Evolutionary conservation across 2,329 filamentous ascomycete species (phyloP).

Genomic region (Trichoderma asperellum): DNA sequence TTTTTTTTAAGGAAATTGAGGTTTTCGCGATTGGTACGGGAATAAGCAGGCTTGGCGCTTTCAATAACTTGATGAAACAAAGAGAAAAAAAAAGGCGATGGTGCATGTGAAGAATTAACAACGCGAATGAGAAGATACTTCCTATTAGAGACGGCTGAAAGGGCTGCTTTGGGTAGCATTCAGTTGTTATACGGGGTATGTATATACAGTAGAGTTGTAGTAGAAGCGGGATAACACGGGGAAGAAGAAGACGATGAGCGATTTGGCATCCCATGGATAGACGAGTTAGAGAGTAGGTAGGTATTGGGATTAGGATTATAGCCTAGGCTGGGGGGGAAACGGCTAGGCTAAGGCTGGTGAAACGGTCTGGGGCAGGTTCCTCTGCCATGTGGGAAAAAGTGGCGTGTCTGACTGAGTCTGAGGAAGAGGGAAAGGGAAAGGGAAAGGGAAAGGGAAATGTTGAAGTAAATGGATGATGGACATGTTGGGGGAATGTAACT

Average conservation of each 20-base stretch:
- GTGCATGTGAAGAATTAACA: not conserved
- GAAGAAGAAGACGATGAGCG: slow-evolving; percentile 6
- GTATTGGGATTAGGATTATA: not conserved
- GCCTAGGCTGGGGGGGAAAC: not conserved
- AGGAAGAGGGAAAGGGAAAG: no score
- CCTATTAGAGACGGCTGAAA: not conserved
- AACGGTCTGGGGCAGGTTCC: not conserved
- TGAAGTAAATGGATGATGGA: not conserved
- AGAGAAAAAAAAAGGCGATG: not conserved
- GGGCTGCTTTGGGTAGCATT: not conserved
- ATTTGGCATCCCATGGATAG: not conserved
- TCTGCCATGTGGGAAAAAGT: slow-evolving; percentile 11
- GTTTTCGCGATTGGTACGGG: not conserved
- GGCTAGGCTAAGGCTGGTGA: slow-evolving; percentile 13
- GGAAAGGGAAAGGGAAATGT: not conserved
- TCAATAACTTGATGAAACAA: no score
- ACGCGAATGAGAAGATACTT: not conserved
- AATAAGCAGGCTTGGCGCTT: slow-evolving; percentile 4
- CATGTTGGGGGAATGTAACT: not conserved
- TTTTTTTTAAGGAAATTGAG: not conserved
- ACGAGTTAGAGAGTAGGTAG: not conserved
- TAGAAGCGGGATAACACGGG: not conserved
- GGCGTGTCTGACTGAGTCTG: not conserved
- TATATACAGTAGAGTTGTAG: no score
- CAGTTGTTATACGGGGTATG: not conserved